A percentile compares a stretch with the other conserved stretches of the same genome.
Evolutionary conservation across 345 rosid species (phyloP).

Genomic region (Acer campestre): DNA sequence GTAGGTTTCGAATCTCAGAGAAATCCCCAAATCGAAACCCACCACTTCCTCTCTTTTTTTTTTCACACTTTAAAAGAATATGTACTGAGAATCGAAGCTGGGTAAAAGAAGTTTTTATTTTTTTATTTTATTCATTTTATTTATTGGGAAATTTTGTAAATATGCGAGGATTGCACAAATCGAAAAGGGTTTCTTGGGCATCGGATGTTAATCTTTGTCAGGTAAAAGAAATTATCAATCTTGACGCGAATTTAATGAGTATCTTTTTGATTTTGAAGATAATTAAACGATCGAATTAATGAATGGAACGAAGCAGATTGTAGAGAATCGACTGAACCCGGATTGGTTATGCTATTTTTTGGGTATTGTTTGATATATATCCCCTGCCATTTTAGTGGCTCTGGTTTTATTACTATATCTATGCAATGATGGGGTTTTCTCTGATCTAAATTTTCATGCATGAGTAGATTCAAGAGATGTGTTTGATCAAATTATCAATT

Average conservation of each 20-base stretch:
- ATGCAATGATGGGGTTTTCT: neutral
- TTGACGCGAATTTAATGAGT: constrained; percentile 10
- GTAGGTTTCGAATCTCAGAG: constrained; percentile 28
- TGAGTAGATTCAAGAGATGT: constrained; percentile 4
- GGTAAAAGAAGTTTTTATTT: constrained; percentile 19
- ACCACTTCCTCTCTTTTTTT: neutral
- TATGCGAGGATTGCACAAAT: constrained; percentile 81
- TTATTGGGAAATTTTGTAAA: constrained; percentile 36
- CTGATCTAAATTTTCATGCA: neutral
- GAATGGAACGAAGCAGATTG: neutral
- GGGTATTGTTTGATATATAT: neutral
- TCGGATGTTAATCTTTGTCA: constrained; percentile 94
- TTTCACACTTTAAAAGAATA: neutral
- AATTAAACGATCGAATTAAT: neutral
- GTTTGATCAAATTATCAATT: neutral
- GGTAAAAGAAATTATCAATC: constrained; percentile 51
- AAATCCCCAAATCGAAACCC: constrained; percentile 8
- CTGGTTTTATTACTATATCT: neutral
- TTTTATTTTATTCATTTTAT: neutral
- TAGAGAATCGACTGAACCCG: neutral
- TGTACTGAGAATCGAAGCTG: constrained; percentile 35
- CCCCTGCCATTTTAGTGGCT: constrained; percentile 1
- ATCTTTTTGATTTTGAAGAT: constrained; percentile 1
- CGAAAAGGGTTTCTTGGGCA: constrained; percentile 91
- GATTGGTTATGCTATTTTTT: neutral